Base-by-base conservation (phyloP, 768 basidiomycete genomes). In the Termitomyces heimii region DNA sequence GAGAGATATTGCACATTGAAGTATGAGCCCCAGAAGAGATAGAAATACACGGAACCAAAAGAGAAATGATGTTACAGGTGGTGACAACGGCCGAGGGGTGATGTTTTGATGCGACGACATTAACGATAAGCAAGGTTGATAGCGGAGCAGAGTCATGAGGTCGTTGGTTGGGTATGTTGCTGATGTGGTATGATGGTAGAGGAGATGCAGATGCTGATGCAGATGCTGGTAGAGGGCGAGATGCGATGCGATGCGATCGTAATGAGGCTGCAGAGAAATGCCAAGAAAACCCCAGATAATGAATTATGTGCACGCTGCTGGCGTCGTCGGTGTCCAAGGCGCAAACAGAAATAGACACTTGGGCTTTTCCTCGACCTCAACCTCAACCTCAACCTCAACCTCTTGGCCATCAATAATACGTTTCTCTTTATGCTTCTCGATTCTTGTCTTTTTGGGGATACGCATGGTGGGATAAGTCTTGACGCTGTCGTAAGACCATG, bases 401-500 rank as follows among this genome's bases (percentile, higher is more conserved):
- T 62, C 58, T 48, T 54, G 50, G 56, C 81, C 78, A 61, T 83
- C 75, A 42, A 86, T 67, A 31, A 78, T 70, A 12, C 69, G 71
- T 67, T 75, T 77, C 74, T 82, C 82, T 62, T 69, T 76, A 34
- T 73, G 76, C 71, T 81, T 81, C 72, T 83, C 82, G 39, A 57
- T 53, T 34, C 43, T 56, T 67, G 75, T 84, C 71, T 77, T 77
- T 44, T 75, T 71, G n/a, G 79, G 82, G 37, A 79, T 71, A 58
- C 75, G 73, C 81, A 84, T 83, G 58, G 82, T 72, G 16, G 84
- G 82, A 62, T 89, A 90, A 3, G 84, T 87, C 66, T 77, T 80
- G 59, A 87, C 68, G 61, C 85, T 85, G 63, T 88, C 86, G 64
- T 89, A 89, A 2, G 87, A 88, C 87, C 86, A 89, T 2, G 88